These are phyloP conservation scores for Cryphonectria carpinicola DNA, from an alignment of 2,329 filamentous ascomycete species.

Conservation along the genomic window DNA sequence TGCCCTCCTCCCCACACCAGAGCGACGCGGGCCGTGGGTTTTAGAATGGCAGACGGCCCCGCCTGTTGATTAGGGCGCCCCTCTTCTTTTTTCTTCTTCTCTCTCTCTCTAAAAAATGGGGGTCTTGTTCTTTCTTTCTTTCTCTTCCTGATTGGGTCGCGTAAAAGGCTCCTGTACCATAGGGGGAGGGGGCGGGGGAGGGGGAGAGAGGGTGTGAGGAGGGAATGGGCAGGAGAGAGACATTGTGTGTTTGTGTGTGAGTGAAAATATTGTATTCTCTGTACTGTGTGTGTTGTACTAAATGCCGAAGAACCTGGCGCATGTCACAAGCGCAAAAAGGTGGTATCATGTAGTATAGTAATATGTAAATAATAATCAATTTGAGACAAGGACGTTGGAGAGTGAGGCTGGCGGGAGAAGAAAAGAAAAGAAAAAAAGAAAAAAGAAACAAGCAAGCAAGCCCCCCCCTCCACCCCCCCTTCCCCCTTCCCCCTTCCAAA, in stretches of 20 bases:
- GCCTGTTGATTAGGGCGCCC: neutral
- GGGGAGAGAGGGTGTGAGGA: no score
- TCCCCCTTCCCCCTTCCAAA: no score
- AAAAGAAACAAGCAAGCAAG: neutral
- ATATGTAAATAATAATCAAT: neutral
- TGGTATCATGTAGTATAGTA: neutral
- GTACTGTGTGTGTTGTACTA: no score
- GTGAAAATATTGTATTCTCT: neutral
- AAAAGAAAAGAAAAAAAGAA: neutral
- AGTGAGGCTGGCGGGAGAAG: neutral
- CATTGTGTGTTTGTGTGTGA: no score
- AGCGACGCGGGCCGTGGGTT: neutral
- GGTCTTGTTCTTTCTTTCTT: neutral
- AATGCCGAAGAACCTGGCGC: neutral
- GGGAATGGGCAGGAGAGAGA: no score
- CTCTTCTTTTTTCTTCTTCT: neutral
- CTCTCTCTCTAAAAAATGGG: no score
- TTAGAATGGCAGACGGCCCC: neutral
- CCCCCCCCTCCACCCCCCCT: no score
- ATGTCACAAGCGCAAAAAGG: neutral
- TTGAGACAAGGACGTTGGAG: conserved; percentile 12
- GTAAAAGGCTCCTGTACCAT: no score
- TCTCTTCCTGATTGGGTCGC: no score
- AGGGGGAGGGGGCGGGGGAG: no score
- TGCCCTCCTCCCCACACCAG: neutral